phyloP scores from a whole-genome alignment of 441 rosid genomes.

The Populus hybrid region DNA sequence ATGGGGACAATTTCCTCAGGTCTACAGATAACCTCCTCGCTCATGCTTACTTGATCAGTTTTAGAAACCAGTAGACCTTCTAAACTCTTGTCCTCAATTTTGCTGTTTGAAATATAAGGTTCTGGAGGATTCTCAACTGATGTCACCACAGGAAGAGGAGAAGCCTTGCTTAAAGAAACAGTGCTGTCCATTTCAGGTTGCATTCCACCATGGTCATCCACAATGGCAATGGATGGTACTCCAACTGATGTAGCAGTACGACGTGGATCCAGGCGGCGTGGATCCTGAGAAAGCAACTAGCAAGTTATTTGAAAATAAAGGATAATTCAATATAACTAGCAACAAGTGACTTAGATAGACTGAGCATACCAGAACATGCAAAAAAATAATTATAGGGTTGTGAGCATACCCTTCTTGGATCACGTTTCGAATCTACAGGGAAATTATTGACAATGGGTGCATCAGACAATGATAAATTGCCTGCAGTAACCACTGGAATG shows the following conservation, averaged over 20 bases:
- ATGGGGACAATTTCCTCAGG: conserved; percentile 42
- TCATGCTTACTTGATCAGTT: conserved; percentile 41
- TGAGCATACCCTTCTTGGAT: conserved; percentile 91
- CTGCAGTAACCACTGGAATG: conserved; percentile 36
- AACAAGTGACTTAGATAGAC: conserved; percentile 5
- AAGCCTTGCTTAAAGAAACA: conserved; percentile 45
- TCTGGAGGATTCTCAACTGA: conserved; percentile 41
- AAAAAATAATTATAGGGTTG: conserved; percentile 2
- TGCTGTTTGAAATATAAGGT: conserved; percentile 33
- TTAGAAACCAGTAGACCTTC: conserved; percentile 44
- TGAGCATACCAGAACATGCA: conserved; percentile 6
- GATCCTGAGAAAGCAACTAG: conserved; percentile 64
- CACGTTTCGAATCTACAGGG: conserved; percentile 77
- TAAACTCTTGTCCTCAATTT: conserved; percentile 41
- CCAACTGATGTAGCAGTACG: conserved; percentile 51
- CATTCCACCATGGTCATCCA: conserved; percentile 48
- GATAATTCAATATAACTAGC: not conserved
- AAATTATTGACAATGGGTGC: conserved; percentile 41
- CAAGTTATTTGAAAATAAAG: conserved; percentile 23
- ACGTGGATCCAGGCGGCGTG: conserved; percentile 98
- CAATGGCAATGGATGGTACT: conserved; percentile 37
- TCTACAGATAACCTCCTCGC: conserved; percentile 47
- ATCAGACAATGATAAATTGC: conserved; percentile 46
- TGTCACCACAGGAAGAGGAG: conserved; percentile 34
- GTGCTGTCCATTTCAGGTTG: conserved; percentile 56